Percentiles rank a stretch among this genome's conserved stretches.
Conservation (phyloP, 768 basidiomycete species). For the Artomyces pyxidatus region DNA sequence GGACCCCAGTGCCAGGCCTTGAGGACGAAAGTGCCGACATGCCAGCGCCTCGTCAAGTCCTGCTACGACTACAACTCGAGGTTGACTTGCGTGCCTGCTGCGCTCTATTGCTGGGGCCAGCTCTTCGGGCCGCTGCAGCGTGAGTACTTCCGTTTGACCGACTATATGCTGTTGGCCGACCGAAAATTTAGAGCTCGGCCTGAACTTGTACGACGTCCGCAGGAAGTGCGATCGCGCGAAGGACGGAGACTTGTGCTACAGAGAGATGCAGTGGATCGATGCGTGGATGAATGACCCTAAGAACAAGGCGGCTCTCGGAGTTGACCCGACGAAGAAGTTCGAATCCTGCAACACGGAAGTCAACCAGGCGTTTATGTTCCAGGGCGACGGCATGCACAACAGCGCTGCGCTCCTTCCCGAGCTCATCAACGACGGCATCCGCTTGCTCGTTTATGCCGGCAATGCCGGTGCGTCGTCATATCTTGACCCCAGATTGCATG, state of each 20-base stretch:
- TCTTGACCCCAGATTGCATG: background rate
- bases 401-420: constrained; percentile 71
- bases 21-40: constrained; percentile 39
- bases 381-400: constrained; percentile 86
- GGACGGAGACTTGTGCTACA: constrained; percentile 68
- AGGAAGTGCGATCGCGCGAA: constrained; percentile 59
- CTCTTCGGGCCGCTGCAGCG: constrained; percentile 64
- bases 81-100: constrained; percentile 48
- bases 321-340: constrained; percentile 48
- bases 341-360: constrained; percentile 72
- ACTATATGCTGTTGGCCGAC: background rate
- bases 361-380: constrained; percentile 70
- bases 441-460: constrained; percentile 85
- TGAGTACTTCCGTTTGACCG: constrained; percentile 26
- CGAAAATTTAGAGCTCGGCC: constrained; percentile 44
- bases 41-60: constrained; percentile 41
- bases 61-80: constrained; percentile 41
- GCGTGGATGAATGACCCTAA: constrained; percentile 75
- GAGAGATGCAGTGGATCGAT: constrained; percentile 82
- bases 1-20: constrained; percentile 40
- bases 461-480: constrained; percentile 46
- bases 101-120: constrained; percentile 72
- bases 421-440: constrained; percentile 73
- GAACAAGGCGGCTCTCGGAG: constrained; percentile 76
- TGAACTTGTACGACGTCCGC: constrained; percentile 89